Percentiles rank a stretch among this genome's conserved stretches.
These are phyloP conservation scores for Toxoplasma gondii DNA, from an alignment of 169 alveolate species.

Conservation along the genomic window DNA sequence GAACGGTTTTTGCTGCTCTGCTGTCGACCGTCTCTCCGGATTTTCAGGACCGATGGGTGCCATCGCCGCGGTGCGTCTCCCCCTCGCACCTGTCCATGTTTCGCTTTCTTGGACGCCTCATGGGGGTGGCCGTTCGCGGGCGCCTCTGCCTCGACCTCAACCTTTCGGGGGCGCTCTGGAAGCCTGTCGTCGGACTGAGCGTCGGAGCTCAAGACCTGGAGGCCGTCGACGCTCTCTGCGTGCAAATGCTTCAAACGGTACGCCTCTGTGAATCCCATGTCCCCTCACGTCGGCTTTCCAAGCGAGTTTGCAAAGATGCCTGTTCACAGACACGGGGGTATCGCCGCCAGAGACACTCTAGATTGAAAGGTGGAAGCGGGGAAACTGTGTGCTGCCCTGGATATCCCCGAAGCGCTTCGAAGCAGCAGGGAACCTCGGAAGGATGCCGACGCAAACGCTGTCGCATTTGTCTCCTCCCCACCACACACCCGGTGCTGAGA, in stretches of 20 bases:
- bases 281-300: slow-evolving; percentile 31
- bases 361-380: too few species aligned
- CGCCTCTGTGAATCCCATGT: slow-evolving; percentile 46
- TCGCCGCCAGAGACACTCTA: too few species aligned
- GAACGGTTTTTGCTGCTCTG: too few species aligned
- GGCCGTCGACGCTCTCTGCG: slow-evolving; percentile 82
- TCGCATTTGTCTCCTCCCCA: too few species aligned
- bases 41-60: slow-evolving; percentile 63
- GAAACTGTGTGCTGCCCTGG: too few species aligned
- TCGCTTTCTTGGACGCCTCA: slow-evolving; percentile 81
- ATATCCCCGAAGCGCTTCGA: too few species aligned
- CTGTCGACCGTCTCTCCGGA: background rate
- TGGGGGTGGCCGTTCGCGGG: slow-evolving; percentile 87
- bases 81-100: slow-evolving; percentile 75
- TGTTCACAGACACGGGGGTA: too few species aligned
- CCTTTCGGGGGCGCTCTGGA: slow-evolving; percentile 87
- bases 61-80: slow-evolving; percentile 29
- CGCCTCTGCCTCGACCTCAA: slow-evolving; percentile 81
- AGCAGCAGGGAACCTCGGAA: too few species aligned
- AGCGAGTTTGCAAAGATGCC: too few species aligned
- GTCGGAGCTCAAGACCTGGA: slow-evolving; percentile 77
- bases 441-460: too few species aligned
- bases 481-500: too few species aligned
- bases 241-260: slow-evolving; percentile 77
- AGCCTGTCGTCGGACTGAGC: slow-evolving; percentile 76